Conservation (phyloP, 768 basidiomycete species). For the Saitozyma sp. region DNA sequence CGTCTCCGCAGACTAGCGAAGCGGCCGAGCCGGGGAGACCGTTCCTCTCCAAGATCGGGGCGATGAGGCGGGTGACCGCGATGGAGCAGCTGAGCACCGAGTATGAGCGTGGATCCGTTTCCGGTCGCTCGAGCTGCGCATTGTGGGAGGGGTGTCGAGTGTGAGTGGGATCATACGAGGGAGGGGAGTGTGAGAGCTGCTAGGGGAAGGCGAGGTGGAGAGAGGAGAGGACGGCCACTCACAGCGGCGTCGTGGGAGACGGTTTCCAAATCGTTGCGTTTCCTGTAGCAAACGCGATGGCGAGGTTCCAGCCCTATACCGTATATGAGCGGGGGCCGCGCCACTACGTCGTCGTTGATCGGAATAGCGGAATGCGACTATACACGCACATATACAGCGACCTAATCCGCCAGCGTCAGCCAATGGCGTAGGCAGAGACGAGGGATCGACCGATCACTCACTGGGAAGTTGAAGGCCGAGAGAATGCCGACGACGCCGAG, state of each 20-base stretch:
- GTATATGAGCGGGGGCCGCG: neutral
- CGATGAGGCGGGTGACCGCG: conserved; percentile 81
- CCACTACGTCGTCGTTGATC: neutral
- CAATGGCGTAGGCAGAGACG: neutral
- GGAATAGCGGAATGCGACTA: neutral
- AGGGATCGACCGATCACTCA: conserved; percentile 19
- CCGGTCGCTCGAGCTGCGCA: conserved; percentile 71
- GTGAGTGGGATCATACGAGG: neutral
- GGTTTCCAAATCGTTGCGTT: conserved; percentile 97
- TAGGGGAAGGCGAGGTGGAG: neutral
- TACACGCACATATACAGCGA: conserved; percentile 34
- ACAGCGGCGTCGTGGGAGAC: conserved; percentile 81
- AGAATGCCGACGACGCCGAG: conserved; percentile 72
- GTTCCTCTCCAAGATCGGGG: conserved; percentile 76
- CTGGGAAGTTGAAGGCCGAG: conserved; percentile 93
- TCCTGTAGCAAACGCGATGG: conserved; percentile 65
- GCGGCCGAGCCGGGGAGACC: conserved; percentile 81
- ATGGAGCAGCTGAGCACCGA: conserved; percentile 58
- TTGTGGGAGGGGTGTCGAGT: no score
- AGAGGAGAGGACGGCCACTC: conserved; percentile 37
- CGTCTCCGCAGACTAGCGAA: conserved; percentile 77
- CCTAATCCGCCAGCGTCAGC: conserved; percentile 18
- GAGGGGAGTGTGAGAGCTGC: neutral
- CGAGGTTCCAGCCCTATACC: conserved; percentile 69
- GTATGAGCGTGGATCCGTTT: conserved; percentile 57